Base-by-base conservation (phyloP, 768 basidiomycete species). In the Tylopilus sp. region DNA sequence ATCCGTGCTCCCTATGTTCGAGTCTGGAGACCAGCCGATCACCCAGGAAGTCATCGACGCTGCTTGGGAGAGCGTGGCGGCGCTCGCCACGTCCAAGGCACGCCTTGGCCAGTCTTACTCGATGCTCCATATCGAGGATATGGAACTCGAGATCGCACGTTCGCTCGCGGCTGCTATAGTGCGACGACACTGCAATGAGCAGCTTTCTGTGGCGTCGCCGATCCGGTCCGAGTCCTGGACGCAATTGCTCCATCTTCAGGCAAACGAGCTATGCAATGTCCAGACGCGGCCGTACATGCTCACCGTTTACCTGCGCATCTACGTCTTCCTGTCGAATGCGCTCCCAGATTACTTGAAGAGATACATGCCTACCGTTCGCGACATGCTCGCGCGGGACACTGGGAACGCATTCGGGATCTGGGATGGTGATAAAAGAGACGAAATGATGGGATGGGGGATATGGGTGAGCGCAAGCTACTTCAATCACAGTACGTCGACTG, bases 341-440 rank as follows among this genome's bases (percentile, higher is more conserved):
- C 61, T 76, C 25, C 51, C 57, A 11, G 43, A 60, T 46, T 40
- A 62, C 20, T 64, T 74, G 13, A 53, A 51, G 41, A 57, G 59
- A 47, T 79, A 72, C 45, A 61, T 78, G 4, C 74, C 70, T 10
- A 73, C 74, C 9, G 72, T 81, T 28, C 78, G 84, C n/a, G 75
- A 71, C 2, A 67, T 83, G 10, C 68, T 86, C 17, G 75, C 75
- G 15, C 75, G 84, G 12, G 83, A 86, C 52, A 75, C 78, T 21
- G 83, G 84, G 20, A 86, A 86, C 55, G 76, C 81, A 8, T 86
- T 87, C 53, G 85, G 85, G 15, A 76, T 87, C 41, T 86, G 81
- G 80, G 82, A 86, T 53, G 61, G 77, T 63, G 69, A 72, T 66
- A 26, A 65, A 65, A 49, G 68, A 69, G 52, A 70, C 44, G 82